These are phyloP conservation scores for Dittrichia graveolens DNA, from an alignment of 129 eudicot genomes.

Conservation along the genomic window DNA sequence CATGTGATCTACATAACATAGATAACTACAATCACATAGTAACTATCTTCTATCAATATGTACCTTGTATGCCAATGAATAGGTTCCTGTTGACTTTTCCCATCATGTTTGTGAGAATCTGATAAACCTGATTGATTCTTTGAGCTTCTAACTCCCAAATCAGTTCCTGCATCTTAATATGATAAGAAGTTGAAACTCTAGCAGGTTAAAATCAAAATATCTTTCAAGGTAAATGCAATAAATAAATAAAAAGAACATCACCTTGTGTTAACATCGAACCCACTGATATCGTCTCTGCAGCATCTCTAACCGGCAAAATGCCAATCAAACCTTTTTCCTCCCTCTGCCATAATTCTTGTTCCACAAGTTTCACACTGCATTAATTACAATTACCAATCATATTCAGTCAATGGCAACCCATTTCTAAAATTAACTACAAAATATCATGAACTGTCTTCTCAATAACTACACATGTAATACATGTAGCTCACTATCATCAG, in stretches of 20 bases:
- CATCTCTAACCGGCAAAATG: constrained; percentile 90
- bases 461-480: constrained; percentile 6
- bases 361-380: constrained; percentile 90
- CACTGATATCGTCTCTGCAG: constrained; percentile 57
- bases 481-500: neutral
- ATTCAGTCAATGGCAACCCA: neutral
- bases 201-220: neutral
- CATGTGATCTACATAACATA: constrained; percentile 10
- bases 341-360: constrained; percentile 98
- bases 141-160: constrained; percentile 59
- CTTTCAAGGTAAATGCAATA: constrained; percentile 11
- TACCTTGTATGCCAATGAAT: constrained; percentile 98
- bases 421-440: constrained; percentile 9
- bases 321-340: constrained; percentile 97
- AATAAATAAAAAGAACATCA: constrained; percentile 19
- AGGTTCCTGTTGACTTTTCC: constrained; percentile 78
- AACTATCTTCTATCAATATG: neutral
- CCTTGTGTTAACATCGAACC: constrained; percentile 70
- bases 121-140: constrained; percentile 52
- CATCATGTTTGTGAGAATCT: constrained; percentile 64
- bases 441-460: neutral
- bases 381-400: constrained; percentile 9
- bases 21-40: neutral
- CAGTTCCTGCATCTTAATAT: constrained; percentile 47
- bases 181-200: neutral